These are phyloP conservation scores for Tubosaeta sp. DNA, from an alignment of 768 basidiomycete genomes.

Conservation along the genomic window DNA sequence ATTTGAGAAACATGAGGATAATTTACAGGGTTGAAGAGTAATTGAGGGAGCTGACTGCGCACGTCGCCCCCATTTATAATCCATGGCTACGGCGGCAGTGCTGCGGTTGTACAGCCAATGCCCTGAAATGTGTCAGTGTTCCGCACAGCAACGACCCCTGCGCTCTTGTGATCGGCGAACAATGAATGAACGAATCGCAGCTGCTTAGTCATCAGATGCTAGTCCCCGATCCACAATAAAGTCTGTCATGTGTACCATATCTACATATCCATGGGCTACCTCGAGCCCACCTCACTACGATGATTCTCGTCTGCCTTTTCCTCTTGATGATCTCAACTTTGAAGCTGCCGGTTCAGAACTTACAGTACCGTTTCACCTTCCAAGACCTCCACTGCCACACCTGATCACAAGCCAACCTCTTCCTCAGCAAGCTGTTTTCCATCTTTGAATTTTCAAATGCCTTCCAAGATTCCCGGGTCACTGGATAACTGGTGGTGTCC, in stretches of 20 bases:
- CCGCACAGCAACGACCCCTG: background rate
- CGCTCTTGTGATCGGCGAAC: no score
- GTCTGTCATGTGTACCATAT: no score
- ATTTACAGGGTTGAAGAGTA: background rate
- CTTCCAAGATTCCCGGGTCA: slow-evolving; percentile 41
- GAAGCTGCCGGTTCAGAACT: slow-evolving; percentile 3
- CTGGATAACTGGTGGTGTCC: slow-evolving; percentile 63
- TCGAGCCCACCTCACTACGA: no score
- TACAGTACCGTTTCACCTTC: background rate
- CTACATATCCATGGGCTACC: no score
- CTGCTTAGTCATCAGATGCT: no score
- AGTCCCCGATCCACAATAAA: no score
- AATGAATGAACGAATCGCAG: no score
- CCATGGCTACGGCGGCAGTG: background rate
- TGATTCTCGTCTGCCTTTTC: slow-evolving; percentile 2
- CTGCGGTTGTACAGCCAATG: background rate
- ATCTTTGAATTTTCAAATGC: slow-evolving; percentile 50
- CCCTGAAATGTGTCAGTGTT: background rate
- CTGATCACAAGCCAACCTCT: background rate
- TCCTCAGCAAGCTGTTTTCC: slow-evolving; percentile 32
- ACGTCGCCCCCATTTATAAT: slow-evolving; percentile 14
- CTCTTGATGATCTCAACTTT: slow-evolving; percentile 6
- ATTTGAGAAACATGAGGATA: slow-evolving; percentile 24
- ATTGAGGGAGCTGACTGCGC: slow-evolving; percentile 11
- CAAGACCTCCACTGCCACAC: background rate